Conservation (phyloP, 345 rosid genomes). For the Nasturtium officinale region DNA sequence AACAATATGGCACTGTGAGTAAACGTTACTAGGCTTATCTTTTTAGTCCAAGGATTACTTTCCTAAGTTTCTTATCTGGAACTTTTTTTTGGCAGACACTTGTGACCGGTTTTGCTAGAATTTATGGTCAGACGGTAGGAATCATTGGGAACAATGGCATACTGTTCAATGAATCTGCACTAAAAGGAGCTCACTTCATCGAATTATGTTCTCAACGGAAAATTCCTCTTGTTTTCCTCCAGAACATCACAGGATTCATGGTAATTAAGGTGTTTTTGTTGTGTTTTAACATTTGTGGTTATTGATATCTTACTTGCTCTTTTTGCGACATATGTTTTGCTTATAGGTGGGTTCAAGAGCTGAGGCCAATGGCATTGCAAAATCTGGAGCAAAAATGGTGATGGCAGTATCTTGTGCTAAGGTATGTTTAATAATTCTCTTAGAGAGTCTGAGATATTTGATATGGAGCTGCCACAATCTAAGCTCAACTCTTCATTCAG, state of each 20-base stretch:
- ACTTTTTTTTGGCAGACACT: conserved; percentile 64
- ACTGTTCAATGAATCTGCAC: conserved; percentile 88
- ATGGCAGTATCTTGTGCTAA: conserved; percentile 98
- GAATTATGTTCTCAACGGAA: conserved; percentile 87
- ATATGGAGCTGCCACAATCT: not conserved
- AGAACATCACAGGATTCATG: conserved; percentile 97
- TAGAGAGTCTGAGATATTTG: not conserved
- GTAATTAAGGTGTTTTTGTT: conserved; percentile 43
- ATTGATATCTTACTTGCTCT: not conserved
- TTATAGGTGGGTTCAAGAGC: conserved; percentile 94
- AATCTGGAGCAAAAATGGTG: conserved; percentile 98
- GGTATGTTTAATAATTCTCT: conserved; percentile 44
- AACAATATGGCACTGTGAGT: conserved; percentile 91
- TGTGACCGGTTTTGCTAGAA: conserved; percentile 86
- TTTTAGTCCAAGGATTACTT: not conserved
- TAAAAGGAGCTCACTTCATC: conserved; percentile 95
- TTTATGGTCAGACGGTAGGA: conserved; percentile 85
- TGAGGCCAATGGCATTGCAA: conserved; percentile 96
- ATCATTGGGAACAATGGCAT: conserved; percentile 94
- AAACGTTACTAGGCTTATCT: conserved; percentile 18
- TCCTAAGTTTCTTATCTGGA: not conserved
- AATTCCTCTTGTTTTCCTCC: conserved; percentile 89
- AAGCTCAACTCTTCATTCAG: conserved; percentile 45
- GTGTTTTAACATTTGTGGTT: not conserved
- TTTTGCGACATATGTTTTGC: not conserved